Evolutionary conservation across 495 filamentous ascomycete species (phyloP).

Genomic region (Hypoxylon fragiforme): DNA sequence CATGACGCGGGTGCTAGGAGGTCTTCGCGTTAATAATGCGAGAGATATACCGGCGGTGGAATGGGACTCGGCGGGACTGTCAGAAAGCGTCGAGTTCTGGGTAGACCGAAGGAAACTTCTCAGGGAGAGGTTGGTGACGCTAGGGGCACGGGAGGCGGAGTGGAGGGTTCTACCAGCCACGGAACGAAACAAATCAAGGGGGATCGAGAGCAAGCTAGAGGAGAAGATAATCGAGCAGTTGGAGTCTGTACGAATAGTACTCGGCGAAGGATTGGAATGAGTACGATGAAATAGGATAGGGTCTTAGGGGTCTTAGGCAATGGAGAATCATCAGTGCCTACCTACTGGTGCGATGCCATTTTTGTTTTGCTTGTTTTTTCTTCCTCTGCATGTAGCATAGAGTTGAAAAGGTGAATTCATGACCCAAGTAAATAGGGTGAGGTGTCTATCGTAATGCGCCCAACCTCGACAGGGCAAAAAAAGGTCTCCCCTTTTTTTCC

Average conservation of each 20-base stretch:
- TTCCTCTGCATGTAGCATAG: too few species aligned
- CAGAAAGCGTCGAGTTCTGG: slow-evolving; percentile 80
- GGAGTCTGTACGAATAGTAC: slow-evolving; percentile 53
- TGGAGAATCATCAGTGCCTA: slow-evolving; percentile 2
- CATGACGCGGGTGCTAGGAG: slow-evolving; percentile 66
- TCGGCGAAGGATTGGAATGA: slow-evolving; percentile 46
- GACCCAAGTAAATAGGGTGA: too few species aligned
- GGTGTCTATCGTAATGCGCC: too few species aligned
- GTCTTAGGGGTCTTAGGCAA: background rate
- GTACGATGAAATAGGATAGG: background rate
- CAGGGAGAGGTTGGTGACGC: slow-evolving; percentile 70
- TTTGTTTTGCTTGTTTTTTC: too few species aligned
- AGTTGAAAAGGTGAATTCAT: too few species aligned
- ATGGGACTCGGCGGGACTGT: slow-evolving; percentile 69
- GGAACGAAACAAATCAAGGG: slow-evolving; percentile 36
- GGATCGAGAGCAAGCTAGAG: slow-evolving; percentile 65
- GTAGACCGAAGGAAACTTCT: slow-evolving; percentile 63
- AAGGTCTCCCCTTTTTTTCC: too few species aligned
- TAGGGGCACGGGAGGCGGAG: slow-evolving; percentile 68
- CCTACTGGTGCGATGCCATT: background rate
- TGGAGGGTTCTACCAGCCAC: slow-evolving; percentile 58
- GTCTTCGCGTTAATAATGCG: slow-evolving; percentile 61
- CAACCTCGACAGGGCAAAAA: too few species aligned
- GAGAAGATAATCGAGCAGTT: slow-evolving; percentile 72
- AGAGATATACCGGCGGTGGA: slow-evolving; percentile 67